Conservation (phyloP, 805 yeast species). For the Starmerella floricola region DNA sequence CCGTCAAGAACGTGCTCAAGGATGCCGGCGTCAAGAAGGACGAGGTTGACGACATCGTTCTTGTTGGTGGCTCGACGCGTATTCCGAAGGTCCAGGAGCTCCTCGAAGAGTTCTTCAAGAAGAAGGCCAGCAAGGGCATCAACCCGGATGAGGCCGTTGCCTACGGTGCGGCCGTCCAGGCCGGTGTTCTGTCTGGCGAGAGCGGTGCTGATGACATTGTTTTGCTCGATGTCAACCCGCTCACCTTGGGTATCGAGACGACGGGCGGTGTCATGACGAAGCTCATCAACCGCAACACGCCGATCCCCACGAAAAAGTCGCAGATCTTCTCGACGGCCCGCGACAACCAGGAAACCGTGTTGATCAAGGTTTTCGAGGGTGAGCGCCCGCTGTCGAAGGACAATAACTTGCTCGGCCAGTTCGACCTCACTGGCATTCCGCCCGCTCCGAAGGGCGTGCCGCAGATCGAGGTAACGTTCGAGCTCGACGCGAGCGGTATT, state of each 20-base stretch:
- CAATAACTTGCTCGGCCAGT: conserved; percentile 79
- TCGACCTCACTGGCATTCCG: conserved; percentile 76
- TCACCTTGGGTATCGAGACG: conserved; percentile 91
- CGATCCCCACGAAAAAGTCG: conserved; percentile 90
- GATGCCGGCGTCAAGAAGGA: conserved; percentile 81
- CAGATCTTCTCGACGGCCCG: conserved; percentile 93
- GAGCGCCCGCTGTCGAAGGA: conserved; percentile 92
- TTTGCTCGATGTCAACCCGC: conserved; percentile 83
- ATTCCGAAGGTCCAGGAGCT: conserved; percentile 96
- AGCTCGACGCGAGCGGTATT: conserved; percentile 76
- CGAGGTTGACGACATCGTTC: conserved; percentile 85
- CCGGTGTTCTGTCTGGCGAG: conserved; percentile 94
- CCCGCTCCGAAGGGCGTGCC: conserved; percentile 90
- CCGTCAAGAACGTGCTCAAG: conserved; percentile 89
- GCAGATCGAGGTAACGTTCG: conserved; percentile 82
- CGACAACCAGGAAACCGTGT: conserved; percentile 90
- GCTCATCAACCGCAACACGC: conserved; percentile 85
- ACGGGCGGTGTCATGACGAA: conserved; percentile 97
- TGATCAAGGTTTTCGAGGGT: conserved; percentile 91
- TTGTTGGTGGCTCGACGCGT: conserved; percentile 99
- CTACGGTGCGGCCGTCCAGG: conserved; percentile 98
- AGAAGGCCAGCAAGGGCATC: conserved; percentile 92
- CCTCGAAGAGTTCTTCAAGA: conserved; percentile 77
- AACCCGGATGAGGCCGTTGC: conserved; percentile 99
- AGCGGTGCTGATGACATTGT: conserved; percentile 85